Percentiles rank a stretch among this genome's conserved stretches.
These are phyloP conservation scores for Eutypella sp. DNA, from an alignment of 2,329 filamentous ascomycete genomes.

Conservation along the genomic window DNA sequence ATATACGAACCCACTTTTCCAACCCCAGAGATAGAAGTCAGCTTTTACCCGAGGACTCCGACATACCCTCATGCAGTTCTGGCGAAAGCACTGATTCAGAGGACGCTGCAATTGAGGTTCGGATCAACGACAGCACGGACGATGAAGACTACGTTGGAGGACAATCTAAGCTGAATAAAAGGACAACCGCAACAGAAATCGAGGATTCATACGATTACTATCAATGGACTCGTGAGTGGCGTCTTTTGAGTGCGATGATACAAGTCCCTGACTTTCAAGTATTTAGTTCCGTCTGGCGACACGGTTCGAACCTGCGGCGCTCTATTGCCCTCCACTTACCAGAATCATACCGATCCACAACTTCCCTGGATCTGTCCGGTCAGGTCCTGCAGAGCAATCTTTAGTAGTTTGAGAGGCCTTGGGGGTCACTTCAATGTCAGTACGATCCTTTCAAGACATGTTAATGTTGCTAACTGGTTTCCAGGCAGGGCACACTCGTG, in stretches of 20 bases:
- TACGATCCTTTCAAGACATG: neutral
- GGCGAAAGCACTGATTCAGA: too few relatives aligned
- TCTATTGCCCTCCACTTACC: slow-evolving; percentile 29
- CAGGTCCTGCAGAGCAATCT: slow-evolving; percentile 29
- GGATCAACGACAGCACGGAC: too few relatives aligned
- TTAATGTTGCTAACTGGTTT: slow-evolving; percentile 1
- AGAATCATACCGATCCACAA: slow-evolving; percentile 15
- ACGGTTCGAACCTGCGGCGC: slow-evolving; percentile 16
- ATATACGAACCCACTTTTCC: too few relatives aligned
- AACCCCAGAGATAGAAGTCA: too few relatives aligned
- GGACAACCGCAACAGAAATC: too few relatives aligned
- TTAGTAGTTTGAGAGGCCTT: slow-evolving; percentile 13
- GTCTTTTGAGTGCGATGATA: neutral
- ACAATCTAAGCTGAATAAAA: too few relatives aligned
- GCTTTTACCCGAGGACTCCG: too few relatives aligned
- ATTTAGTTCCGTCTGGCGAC: slow-evolving; percentile 8
- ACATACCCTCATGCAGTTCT: too few relatives aligned
- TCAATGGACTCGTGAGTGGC: neutral
- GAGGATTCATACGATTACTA: too few relatives aligned
- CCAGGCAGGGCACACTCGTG: slow-evolving; percentile 13
- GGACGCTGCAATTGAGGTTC: too few relatives aligned
- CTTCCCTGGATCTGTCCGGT: slow-evolving; percentile 33
- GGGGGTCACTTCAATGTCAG: slow-evolving; percentile 18
- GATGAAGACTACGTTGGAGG: too few relatives aligned
- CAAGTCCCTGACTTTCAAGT: neutral